Evolutionary conservation across 2,329 filamentous ascomycete genomes (phyloP).

Genomic region (Ophiostoma fasciatum): DNA sequence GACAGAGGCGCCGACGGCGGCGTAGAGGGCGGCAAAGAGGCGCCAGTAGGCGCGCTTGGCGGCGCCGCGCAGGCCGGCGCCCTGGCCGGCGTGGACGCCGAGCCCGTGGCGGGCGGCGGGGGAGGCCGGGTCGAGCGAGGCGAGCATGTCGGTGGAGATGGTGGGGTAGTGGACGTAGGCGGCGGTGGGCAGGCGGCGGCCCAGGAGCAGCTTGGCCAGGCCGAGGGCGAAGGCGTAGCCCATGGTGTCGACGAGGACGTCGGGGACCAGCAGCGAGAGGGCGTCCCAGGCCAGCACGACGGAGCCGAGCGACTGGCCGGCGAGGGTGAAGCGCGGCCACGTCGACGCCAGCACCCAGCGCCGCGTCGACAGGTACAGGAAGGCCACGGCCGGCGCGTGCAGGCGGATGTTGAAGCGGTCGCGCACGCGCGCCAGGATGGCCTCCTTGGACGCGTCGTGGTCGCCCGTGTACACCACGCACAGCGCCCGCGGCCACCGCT

Average conservation of each 20-base stretch:
- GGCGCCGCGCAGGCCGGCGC: slow-evolving; percentile 52
- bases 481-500: slow-evolving; percentile 73
- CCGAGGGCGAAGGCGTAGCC: slow-evolving; percentile 87
- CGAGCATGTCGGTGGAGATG: slow-evolving; percentile 95
- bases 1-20: slow-evolving; percentile 64
- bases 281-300: slow-evolving; percentile 81
- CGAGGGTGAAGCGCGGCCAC: slow-evolving; percentile 82
- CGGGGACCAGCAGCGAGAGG: slow-evolving; percentile 79
- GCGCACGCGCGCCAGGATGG: slow-evolving; percentile 64
- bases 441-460: slow-evolving; percentile 68
- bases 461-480: slow-evolving; percentile 94
- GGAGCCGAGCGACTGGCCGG: slow-evolving; percentile 88
- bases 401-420: slow-evolving; percentile 87
- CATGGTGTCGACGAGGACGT: slow-evolving; percentile 96
- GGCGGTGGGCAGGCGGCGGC: slow-evolving; percentile 58
- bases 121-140: slow-evolving; percentile 54
- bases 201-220: slow-evolving; percentile 67
- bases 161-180: slow-evolving; percentile 98
- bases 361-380: slow-evolving; percentile 81
- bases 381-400: slow-evolving; percentile 65
- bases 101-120: slow-evolving; percentile 39
- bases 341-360: slow-evolving; percentile 74
- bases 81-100: slow-evolving; percentile 74
- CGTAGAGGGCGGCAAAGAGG: slow-evolving; percentile 69
- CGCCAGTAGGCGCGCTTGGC: slow-evolving; percentile 77